phyloP scores from a whole-genome alignment of 2,329 filamentous ascomycete species.

The Monosporascus sp. region DNA sequence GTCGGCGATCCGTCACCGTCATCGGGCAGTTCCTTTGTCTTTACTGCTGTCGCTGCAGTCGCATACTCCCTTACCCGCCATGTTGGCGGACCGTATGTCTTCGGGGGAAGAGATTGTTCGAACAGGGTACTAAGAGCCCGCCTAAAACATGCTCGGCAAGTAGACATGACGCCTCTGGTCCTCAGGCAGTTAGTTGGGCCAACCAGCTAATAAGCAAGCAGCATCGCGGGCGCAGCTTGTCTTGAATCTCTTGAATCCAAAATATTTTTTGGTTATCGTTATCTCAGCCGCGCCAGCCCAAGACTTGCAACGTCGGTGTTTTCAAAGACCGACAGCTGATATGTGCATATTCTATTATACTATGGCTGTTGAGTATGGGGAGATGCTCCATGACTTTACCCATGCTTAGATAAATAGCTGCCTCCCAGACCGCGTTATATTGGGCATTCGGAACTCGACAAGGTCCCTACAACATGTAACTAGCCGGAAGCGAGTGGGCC shows the following conservation, averaged over 20 bases:
- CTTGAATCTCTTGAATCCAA: neutral
- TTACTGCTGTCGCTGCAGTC: constrained; percentile 3
- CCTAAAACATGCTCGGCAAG: constrained; percentile 32
- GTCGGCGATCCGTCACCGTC: constrained; percentile 12
- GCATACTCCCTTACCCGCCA: constrained; percentile 13
- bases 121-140: constrained; percentile 17
- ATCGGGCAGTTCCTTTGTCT: constrained; percentile 5
- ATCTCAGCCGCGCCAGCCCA: neutral
- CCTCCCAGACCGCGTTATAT: no score
- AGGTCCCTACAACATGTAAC: no score
- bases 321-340: neutral
- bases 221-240: neutral
- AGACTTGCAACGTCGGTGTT: neutral
- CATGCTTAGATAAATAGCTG: no score
- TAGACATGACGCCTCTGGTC: constrained; percentile 30
- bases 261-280: neutral
- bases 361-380: no score
- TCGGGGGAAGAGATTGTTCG: constrained; percentile 10
- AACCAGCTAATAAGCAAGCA: neutral
- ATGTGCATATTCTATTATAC: no score
- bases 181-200: neutral
- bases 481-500: no score
- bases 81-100: constrained; percentile 3
- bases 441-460: no score
- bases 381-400: no score